phyloP scores from a whole-genome alignment of 805 yeast species.

The Millerozyma miso region DNA sequence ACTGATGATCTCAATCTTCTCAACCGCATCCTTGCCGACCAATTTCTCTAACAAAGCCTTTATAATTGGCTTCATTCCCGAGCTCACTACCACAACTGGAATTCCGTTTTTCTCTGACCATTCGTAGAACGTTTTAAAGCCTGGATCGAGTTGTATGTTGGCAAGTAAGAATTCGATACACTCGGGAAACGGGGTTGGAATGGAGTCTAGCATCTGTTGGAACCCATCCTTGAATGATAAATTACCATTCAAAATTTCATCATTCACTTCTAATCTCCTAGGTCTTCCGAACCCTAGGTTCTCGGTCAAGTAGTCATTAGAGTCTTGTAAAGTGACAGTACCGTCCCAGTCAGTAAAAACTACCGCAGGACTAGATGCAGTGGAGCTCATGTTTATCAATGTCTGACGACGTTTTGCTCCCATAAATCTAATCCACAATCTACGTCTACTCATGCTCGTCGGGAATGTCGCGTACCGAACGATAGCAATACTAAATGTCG shows the following conservation, averaged over 20 bases:
- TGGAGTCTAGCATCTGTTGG: constrained; percentile 75
- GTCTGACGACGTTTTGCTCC: not conserved
- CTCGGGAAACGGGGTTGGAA: constrained; percentile 70
- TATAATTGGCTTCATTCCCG: constrained; percentile 94
- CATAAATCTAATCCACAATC: not conserved
- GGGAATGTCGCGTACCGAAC: not conserved
- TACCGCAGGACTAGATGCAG: constrained; percentile 47
- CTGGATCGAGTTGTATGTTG: constrained; percentile 79
- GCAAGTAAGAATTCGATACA: constrained; percentile 68
- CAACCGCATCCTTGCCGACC: constrained; percentile 72
- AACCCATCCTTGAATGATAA: constrained; percentile 79
- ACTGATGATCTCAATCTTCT: constrained; percentile 73
- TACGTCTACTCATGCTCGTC: too few relatives aligned
- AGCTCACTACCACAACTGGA: constrained; percentile 83
- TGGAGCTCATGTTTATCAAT: not conserved
- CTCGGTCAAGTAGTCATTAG: constrained; percentile 90
- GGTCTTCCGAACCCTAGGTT: constrained; percentile 78
- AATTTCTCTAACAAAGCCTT: constrained; percentile 67
- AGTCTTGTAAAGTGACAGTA: constrained; percentile 91
- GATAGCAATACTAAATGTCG: constrained; percentile 4
- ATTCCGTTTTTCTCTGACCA: constrained; percentile 72
- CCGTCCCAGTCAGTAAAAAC: constrained; percentile 98
- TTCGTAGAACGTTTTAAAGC: constrained; percentile 74
- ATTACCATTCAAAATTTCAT: constrained; percentile 65
- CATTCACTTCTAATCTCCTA: constrained; percentile 63